Evolutionary conservation across 257 asterid species (phyloP), one percentile per base, ranked within the genome.

Genomic region (Solanum chiquidenum): DNA sequence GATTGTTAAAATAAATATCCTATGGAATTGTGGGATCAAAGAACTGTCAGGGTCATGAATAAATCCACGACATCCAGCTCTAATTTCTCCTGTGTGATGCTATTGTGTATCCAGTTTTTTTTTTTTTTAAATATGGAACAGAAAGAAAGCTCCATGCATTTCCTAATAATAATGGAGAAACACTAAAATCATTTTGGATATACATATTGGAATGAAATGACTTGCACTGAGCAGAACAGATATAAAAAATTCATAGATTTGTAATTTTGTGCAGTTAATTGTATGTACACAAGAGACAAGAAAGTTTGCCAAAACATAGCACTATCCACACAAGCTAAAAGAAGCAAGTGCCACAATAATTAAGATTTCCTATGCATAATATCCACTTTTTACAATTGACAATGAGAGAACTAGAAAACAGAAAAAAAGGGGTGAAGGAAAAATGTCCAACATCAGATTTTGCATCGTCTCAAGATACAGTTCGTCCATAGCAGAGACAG

Each of bases 401-500:
- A 11, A 71, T 46, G 72, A 73, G 9, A 71, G 35, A 34, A 71
- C 14, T 16, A 46, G 64, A 9, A 21, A 20, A 29, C 21, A 85
- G 40, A 66, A 44, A 38, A 13, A 16, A 40, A 16, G 29, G 60
- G 20, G 38, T 29, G 68, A 29, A 16, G 5, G 46, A 21, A 37
- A 27, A 3, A 66, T 33, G 31, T 25, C 68, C 68, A 46, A 18
- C 44, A 34, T 42, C 71, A 25, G 80, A 85, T 85, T 69, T 23
- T 29, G 34, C 71, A 85, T 38, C 76, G 13, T 46, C 82, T 90
- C 89, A 88, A 27, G 88, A 86, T 23, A 88, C 90, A 3, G 92
- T 90, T 87, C 90, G 87, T 34, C 90, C 92, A 68, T 86, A 88
- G 90, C 92, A 88, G 64, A 90, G 34, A 85, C 88, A 88, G 71